These are phyloP conservation scores for Oryza punctata DNA, from an alignment of 176 grass and related monocot species.

Conservation along the genomic window DNA sequence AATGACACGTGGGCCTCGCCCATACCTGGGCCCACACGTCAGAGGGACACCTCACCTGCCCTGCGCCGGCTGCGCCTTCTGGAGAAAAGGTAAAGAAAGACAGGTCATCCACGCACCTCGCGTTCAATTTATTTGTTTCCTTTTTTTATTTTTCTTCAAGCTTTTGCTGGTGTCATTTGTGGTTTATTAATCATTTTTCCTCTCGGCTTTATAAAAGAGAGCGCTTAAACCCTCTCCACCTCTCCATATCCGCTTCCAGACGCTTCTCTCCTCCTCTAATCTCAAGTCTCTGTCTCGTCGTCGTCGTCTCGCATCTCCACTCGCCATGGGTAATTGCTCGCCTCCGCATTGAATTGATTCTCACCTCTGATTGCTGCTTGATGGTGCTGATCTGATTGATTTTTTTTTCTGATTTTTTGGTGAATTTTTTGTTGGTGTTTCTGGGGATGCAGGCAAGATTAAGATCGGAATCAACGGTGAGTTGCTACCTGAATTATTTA, in stretches of 20 bases:
- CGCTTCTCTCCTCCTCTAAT: not conserved
- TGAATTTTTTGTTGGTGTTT: not conserved
- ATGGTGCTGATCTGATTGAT: not conserved
- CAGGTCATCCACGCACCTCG: conserved; percentile 40
- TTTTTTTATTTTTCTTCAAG: not conserved
- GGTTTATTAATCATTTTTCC: conserved; percentile 6
- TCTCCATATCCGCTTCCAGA: conserved; percentile 21
- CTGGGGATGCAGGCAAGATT: conserved; percentile 46
- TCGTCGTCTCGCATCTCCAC: not conserved
- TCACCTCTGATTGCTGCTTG: not conserved
- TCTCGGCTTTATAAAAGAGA: not conserved
- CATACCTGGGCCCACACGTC: not conserved
- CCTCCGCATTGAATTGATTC: not conserved
- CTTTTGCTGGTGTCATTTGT: not conserved
- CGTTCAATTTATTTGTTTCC: not conserved
- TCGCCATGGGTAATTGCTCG: conserved; percentile 48
- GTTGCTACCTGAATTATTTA: not conserved
- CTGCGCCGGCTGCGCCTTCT: not conserved
- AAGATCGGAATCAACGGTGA: conserved; percentile 77
- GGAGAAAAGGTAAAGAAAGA: not conserved
- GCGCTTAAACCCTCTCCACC: conserved; percentile 1
- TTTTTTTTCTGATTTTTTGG: not conserved
- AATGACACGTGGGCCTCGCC: conserved; percentile 17
- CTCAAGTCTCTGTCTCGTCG: not conserved
- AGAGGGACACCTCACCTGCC: not conserved